A percentile compares a stretch with the other conserved stretches of the same genome.
Conservation (phyloP, 768 basidiomycete species). For the Russula lepida region DNA sequence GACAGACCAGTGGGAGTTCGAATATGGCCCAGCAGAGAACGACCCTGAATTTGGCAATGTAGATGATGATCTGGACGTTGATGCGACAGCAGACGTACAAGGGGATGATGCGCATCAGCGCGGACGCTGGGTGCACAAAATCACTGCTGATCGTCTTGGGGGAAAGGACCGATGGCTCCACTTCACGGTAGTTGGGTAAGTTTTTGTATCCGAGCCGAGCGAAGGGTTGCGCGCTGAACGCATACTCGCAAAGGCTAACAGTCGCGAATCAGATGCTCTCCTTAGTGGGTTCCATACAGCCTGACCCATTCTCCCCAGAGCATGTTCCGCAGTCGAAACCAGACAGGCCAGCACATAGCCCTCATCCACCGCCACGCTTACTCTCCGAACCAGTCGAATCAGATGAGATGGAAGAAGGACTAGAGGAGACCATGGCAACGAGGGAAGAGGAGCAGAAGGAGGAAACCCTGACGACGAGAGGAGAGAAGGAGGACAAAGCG, state of each 20-base stretch:
- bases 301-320: conserved; percentile 60
- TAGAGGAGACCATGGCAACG: conserved; percentile 16
- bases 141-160: conserved; percentile 63
- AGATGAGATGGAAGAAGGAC: conserved; percentile 22
- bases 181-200: conserved; percentile 86
- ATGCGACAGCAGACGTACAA: conserved; percentile 19
- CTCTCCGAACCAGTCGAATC: conserved; percentile 8
- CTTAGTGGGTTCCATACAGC: conserved; percentile 72
- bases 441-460: conserved; percentile 22
- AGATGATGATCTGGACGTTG: conserved; percentile 18
- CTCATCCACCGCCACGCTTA: conserved; percentile 5
- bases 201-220: conserved; percentile 9
- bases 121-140: conserved; percentile 74
- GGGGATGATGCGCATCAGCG: conserved; percentile 30
- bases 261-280: conserved; percentile 93
- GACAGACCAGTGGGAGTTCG: conserved; percentile 70
- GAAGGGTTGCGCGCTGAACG: neutral
- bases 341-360: conserved; percentile 22
- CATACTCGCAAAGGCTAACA: conserved; percentile 47
- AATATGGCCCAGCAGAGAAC: conserved; percentile 75
- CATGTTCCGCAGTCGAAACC: conserved; percentile 36
- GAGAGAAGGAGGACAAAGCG: conserved; percentile 16
- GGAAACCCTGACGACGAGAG: neutral
- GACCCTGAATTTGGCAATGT: conserved; percentile 59
- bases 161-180: conserved; percentile 57